Conservation (phyloP, 2,329 filamentous ascomycete genomes). For the Hortaea werneckii region DNA sequence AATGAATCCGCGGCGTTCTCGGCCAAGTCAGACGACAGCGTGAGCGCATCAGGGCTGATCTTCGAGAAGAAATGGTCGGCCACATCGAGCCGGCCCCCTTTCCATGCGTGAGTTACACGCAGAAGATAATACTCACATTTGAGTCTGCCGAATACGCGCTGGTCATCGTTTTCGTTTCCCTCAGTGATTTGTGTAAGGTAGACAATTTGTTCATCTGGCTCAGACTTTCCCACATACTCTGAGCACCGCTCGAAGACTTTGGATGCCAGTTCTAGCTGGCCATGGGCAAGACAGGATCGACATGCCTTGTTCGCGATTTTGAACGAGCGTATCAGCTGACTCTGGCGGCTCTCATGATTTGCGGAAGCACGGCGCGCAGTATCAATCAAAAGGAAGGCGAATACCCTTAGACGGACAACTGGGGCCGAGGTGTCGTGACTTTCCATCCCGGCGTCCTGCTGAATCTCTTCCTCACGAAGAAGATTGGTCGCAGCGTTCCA, state of each 20-base stretch:
- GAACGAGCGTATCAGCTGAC: conserved; percentile 45
- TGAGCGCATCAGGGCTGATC: conserved; percentile 28
- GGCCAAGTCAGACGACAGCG: conserved; percentile 40
- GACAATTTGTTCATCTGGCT: conserved; percentile 17
- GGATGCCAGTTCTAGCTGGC: conserved; percentile 48
- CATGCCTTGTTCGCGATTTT: conserved; percentile 58
- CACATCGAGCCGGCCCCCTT: conserved; percentile 60
- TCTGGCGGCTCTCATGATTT: conserved; percentile 15
- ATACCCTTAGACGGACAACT: conserved; percentile 31
- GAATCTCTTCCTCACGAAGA: conserved; percentile 7
- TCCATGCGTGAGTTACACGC: conserved; percentile 63
- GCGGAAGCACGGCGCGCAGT: conserved; percentile 36
- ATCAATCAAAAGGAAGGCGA: conserved; percentile 61
- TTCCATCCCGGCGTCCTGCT: neutral
- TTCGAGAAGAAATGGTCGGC: conserved; percentile 70
- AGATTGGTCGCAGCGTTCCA: conserved; percentile 58
- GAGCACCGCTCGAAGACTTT: conserved; percentile 56
- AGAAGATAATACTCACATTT: conserved; percentile 56
- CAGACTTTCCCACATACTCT: conserved; percentile 30
- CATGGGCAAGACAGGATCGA: conserved; percentile 51
- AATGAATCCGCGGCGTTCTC: conserved; percentile 59
- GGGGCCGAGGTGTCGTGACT: neutral
- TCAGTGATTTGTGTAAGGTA: conserved; percentile 6
- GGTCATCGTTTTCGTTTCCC: conserved; percentile 16
- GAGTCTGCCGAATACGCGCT: conserved; percentile 30